Evolutionary conservation across 352 stramenopile species (phyloP), one percentile per base, ranked within the genome.

Genomic region (Phytophthora parvispora): DNA sequence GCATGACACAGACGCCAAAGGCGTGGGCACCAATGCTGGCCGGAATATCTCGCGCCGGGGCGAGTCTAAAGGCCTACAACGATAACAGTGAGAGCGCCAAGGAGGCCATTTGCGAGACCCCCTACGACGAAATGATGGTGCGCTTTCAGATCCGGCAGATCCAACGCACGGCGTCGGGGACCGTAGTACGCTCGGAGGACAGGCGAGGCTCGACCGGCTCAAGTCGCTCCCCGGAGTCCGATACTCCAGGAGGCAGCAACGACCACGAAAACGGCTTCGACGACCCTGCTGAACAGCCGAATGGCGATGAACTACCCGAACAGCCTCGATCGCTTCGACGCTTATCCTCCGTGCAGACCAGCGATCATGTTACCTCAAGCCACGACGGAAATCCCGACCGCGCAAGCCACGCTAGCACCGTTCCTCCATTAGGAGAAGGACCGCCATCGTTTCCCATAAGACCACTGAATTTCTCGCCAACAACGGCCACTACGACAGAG

Each of bases 121-220:
- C 55, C 3, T 81, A 83, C 60, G 62, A 69, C 0, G 72, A 83
- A 54, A 81, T 83, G 72, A 77, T 83, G 64, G 48, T 67, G 25
- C 75, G 75, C 2, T 83, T 83, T 69, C 72, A 83, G 53, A 70
- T 83, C 43, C 72, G 75, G 8, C 66, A 60, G 36, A 25, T 77
- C 5, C 48, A 64, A 24, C 68, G 58, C 29, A 49, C 57, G 10
- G n/a, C 58, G 1, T 67, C 57, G 6, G 49, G 13, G 3, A 47
- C 16, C 22, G 49, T 49, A 4, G 42, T 40, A 2, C 20, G 15
- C 29, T 58, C 42, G 7, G 45, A 64, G 6, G 31, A 53, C 12
- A 32, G 25, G 20, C 20, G 32, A 15, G 18, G 34, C 18, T 49
- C 42, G 3, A 20, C 13, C 9, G 42, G 42, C 8, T 55, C 48